Percentiles rank a stretch among this genome's conserved stretches.
phyloP scores from a whole-genome alignment of 1,139 yeast genomes.

The Meyerozyma athensensis region DNA sequence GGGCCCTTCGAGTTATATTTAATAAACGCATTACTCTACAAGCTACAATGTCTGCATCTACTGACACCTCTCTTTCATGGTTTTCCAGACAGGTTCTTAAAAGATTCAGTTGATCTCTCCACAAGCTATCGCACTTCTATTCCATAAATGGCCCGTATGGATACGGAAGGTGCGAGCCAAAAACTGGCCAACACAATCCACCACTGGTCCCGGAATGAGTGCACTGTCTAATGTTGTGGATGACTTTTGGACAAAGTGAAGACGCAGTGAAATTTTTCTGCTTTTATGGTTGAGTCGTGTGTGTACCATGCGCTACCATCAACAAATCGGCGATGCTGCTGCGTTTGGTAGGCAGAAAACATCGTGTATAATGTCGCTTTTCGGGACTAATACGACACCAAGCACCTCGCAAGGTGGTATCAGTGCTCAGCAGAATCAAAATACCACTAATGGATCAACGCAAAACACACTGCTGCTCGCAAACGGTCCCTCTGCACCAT shows the following conservation, averaged over 20 bases:
- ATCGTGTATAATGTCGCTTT: neutral
- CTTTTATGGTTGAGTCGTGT: neutral
- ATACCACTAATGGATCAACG: neutral
- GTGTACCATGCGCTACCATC: constrained; percentile 1
- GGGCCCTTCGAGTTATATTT: neutral
- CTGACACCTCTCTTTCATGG: constrained; percentile 54
- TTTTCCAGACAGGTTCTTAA: constrained; percentile 52
- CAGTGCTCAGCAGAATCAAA: neutral
- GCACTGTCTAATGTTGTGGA: constrained; percentile 54
- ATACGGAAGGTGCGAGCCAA: constrained; percentile 16
- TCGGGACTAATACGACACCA: neutral
- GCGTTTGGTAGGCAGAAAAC: neutral
- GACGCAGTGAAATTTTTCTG: constrained; percentile 1
- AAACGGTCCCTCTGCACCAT: neutral
- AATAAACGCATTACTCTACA: constrained; percentile 2
- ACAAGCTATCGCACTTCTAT: constrained; percentile 43
- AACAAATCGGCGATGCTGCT: constrained; percentile 1
- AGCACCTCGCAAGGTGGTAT: neutral
- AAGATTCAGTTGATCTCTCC: constrained; percentile 42
- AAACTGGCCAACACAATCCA: constrained; percentile 20
- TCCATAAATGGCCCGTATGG: constrained; percentile 16
- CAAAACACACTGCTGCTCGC: neutral
- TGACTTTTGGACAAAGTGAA: constrained; percentile 46
- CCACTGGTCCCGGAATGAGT: constrained; percentile 21
- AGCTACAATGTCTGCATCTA: constrained; percentile 34